Percentiles rank a stretch among this genome's conserved stretches.
Conservation (phyloP, 176 grass and related monocot species). For the Musa troglodytarum region DNA sequence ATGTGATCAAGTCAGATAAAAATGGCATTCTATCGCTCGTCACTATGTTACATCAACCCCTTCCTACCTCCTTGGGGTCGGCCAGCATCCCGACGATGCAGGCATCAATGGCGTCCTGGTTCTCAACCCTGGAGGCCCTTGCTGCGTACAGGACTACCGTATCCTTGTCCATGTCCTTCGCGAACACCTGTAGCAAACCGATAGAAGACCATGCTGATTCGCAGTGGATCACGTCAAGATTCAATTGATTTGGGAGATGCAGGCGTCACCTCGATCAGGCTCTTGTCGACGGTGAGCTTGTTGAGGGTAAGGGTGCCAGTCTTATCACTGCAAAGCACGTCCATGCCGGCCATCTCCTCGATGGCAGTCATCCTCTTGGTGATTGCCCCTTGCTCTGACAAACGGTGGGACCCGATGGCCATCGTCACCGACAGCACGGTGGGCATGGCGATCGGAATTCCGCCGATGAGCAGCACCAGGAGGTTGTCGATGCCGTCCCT, state of each 20-base stretch:
- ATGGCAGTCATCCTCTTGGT: constrained; percentile 99
- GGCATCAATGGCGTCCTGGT: constrained; percentile 93
- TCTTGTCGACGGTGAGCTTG: constrained; percentile 92
- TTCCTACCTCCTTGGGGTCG: constrained; percentile 52
- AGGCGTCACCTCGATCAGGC: constrained; percentile 42
- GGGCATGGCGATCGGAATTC: constrained; percentile 89
- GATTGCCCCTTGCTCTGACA: constrained; percentile 79
- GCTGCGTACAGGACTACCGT: constrained; percentile 66
- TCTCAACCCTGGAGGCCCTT: constrained; percentile 73
- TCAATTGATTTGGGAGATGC: background rate
- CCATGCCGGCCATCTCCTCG: constrained; percentile 99
- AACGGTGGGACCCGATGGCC: constrained; percentile 88
- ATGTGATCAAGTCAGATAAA: background rate
- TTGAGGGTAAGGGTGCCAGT: constrained; percentile 91
- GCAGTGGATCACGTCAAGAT: no score
- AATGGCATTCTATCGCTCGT: background rate
- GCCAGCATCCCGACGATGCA: constrained; percentile 84
- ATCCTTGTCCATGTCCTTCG: constrained; percentile 69
- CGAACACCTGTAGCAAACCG: constrained; percentile 29
- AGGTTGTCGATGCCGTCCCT: constrained; percentile 84
- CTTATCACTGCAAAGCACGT: constrained; percentile 92
- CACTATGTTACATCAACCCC: background rate
- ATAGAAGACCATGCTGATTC: background rate
- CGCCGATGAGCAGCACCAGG: constrained; percentile 87
- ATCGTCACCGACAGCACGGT: constrained; percentile 94